Evolutionary conservation across 139 green algal genomes (phyloP).

Genomic region (Gonium pectorale): DNA sequence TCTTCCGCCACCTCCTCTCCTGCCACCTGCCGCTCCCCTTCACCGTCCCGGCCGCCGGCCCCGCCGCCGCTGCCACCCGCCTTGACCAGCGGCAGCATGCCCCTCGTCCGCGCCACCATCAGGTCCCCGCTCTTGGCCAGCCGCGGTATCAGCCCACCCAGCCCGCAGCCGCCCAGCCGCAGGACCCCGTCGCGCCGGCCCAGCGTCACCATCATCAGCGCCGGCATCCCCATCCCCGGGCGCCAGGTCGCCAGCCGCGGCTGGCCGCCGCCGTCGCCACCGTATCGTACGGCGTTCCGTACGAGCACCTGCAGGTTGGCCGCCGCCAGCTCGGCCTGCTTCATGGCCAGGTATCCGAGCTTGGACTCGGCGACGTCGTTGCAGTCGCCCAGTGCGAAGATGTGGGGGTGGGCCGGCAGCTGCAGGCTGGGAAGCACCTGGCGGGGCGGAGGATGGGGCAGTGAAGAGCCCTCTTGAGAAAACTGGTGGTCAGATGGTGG

Average conservation of each 20-base stretch:
- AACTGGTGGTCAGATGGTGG: too few relatives aligned
- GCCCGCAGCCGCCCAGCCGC: background rate
- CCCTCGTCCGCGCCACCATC: background rate
- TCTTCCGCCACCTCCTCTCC: too few relatives aligned
- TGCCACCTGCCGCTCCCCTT: too few relatives aligned
- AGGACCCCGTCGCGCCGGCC: background rate
- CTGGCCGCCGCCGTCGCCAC: background rate
- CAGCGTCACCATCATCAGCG: constrained; percentile 12
- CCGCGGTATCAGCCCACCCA: background rate
- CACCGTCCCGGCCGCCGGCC: too few relatives aligned
- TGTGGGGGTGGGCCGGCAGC: background rate
- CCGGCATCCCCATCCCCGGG: background rate
- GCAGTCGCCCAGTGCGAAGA: constrained; percentile 26
- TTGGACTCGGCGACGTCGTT: constrained; percentile 25
- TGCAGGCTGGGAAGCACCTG: constrained; percentile 18
- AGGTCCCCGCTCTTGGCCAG: background rate
- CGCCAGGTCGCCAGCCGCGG: background rate
- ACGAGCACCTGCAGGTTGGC: background rate
- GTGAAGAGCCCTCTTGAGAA: too few relatives aligned
- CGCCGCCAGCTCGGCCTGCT: constrained; percentile 13
- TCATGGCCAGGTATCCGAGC: background rate
- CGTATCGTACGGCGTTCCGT: background rate
- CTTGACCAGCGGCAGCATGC: too few relatives aligned
- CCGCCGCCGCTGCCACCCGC: too few relatives aligned
- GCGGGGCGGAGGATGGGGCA: background rate